Evolutionary conservation across 768 basidiomycete species (phyloP).

Genomic region (Phylloporus sp.): DNA sequence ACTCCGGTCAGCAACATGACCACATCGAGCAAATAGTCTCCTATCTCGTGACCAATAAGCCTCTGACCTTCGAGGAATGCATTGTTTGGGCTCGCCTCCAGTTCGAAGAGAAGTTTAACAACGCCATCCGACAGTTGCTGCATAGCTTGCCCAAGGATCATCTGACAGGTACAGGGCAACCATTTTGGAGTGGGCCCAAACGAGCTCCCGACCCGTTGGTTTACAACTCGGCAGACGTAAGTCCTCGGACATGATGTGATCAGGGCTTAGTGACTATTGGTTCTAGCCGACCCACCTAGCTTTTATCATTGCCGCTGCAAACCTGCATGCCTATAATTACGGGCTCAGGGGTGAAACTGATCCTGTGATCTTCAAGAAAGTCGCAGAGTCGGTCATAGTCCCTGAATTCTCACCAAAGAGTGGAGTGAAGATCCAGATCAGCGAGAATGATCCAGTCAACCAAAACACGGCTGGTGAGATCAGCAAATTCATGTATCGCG

Average conservation of each 20-base stretch:
- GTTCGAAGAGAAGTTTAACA: constrained; percentile 92
- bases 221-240: constrained; percentile 84
- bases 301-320: constrained; percentile 90
- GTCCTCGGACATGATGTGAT: constrained; percentile 26
- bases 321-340: constrained; percentile 97
- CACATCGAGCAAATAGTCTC: constrained; percentile 85
- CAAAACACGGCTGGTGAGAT: constrained; percentile 36
- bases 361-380: constrained; percentile 71
- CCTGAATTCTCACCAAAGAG: constrained; percentile 92
- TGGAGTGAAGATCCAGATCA: constrained; percentile 90
- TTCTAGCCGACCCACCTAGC: constrained; percentile 74
- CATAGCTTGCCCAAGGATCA: constrained; percentile 95
- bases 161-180: constrained; percentile 84
- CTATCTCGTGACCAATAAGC: constrained; percentile 88
- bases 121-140: constrained; percentile 87
- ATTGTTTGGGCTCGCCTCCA: constrained; percentile 94
- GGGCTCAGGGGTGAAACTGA: constrained; percentile 89
- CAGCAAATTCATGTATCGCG: neutral
- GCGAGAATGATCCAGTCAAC: constrained; percentile 83
- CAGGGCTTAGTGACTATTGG: constrained; percentile 10
- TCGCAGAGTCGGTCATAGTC: constrained; percentile 77
- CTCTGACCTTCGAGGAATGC: constrained; percentile 94
- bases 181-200: constrained; percentile 99
- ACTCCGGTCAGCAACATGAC: constrained; percentile 86
- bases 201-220: constrained; percentile 87